Conservation (phyloP, 768 basidiomycete species). For the Leccinum barrowsii region DNA sequence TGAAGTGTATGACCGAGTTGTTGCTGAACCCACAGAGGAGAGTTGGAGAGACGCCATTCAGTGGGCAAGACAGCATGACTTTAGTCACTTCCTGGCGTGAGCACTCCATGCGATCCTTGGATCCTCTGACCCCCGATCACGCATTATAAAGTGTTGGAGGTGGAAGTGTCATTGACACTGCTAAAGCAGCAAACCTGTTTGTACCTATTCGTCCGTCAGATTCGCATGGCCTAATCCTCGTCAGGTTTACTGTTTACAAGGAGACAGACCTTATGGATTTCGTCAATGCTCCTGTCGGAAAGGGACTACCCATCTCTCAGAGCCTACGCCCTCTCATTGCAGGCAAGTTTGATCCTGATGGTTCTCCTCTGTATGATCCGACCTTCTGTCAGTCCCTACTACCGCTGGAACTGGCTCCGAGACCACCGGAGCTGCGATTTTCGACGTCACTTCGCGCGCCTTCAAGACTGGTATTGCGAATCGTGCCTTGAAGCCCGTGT, state of each 20-base stretch:
- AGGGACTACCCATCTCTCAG: slow-evolving; percentile 79
- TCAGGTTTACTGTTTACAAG: slow-evolving; percentile 84
- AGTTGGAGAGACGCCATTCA: slow-evolving; percentile 86
- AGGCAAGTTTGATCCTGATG: slow-evolving; percentile 34
- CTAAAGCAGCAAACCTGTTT: slow-evolving; percentile 90
- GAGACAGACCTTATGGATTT: slow-evolving; percentile 94
- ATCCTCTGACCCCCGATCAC: background rate
- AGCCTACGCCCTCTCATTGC: slow-evolving; percentile 82
- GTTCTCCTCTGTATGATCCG: background rate
- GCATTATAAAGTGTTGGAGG: slow-evolving; percentile 67
- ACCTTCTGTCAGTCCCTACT: slow-evolving; percentile 48
- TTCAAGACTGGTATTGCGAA: slow-evolving; percentile 98
- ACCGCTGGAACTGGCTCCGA: slow-evolving; percentile 90
- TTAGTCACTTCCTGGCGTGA: slow-evolving; percentile 90
- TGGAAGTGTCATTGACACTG: slow-evolving; percentile 94
- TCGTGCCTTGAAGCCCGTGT: slow-evolving; percentile 83
- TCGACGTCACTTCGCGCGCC: slow-evolving; percentile 85
- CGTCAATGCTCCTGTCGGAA: slow-evolving; percentile 94
- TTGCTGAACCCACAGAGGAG: slow-evolving; percentile 89
- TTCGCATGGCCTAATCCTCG: background rate
- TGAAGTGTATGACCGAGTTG: slow-evolving; percentile 76
- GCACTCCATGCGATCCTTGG: slow-evolving; percentile 24
- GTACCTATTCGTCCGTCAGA: slow-evolving; percentile 13
- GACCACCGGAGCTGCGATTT: slow-evolving; percentile 92
- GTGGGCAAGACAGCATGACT: slow-evolving; percentile 83